Base-by-base conservation (phyloP, 2,329 filamentous ascomycete genomes). In the Pseudogymnoascus sp. region DNA sequence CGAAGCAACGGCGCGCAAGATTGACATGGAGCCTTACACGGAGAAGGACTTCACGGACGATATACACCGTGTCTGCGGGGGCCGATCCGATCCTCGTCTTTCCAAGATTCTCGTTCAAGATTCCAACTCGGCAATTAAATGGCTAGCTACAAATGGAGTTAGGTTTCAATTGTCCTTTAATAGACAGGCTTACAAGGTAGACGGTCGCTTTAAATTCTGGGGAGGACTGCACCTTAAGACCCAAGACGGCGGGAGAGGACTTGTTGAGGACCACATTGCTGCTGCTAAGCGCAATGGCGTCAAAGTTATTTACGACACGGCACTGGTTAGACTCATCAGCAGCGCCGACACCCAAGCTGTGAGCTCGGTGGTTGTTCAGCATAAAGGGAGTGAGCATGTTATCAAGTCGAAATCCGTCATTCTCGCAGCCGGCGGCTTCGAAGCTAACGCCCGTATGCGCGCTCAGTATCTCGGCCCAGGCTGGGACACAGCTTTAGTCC, bases 171-270 rank as follows among this genome's bases (percentile, higher is more conserved):
- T 88, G 2, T 81, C 79, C 1, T 88, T 88, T 70, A 83, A 87
- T 63, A 76, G 86, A 2, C 85, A 89, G 68, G 83, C 86, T 0
- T 89, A 86, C 69, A 75, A 84, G 62, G 78, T 87, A n/a, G 75
- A 82, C 59, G 83, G 81, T 0, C 74, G 80, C 31, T 78, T 79
- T 68, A 84, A 83, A 67, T 88, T 88, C 69, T 88, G 85, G 85
- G 86, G 86, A 9, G 85, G 85, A 0, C 71, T 89, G 68, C 77
- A 75, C n/a, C 71, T 87, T 35, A 84, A 79, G 67, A 84, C 81
- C 0, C 68, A 81, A 59, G 80, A 84, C 64, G 83, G 83, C 0
- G 84, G 84, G 0, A 84, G 84, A 65, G 82, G 84, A 0, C 71
- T 87, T 5, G 78, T 85, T 3, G 68, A 75, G 24, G 78, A 82